Conservation (phyloP, 192 early-diverging fungal species). For the Coemansia sp. region DNA sequence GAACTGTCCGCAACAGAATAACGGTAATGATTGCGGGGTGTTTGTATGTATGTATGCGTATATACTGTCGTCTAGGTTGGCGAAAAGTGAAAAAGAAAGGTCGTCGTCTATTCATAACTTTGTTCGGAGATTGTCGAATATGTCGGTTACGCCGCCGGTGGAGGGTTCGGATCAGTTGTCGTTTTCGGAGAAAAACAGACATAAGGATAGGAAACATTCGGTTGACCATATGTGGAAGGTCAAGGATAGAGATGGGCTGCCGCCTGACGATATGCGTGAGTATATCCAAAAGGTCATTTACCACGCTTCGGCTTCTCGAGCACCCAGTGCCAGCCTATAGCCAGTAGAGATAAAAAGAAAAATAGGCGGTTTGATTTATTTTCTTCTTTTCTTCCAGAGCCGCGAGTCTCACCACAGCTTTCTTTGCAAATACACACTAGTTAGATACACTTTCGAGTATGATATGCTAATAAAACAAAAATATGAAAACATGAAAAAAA, state of each 20-base stretch:
- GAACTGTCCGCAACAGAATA: constrained; percentile 51
- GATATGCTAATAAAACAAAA: too few relatives aligned
- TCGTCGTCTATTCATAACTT: constrained; percentile 19
- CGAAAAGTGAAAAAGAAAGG: constrained; percentile 15
- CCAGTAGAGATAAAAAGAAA: too few relatives aligned
- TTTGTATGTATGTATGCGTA: constrained; percentile 53
- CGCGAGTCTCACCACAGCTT: too few relatives aligned
- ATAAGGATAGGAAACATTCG: constrained; percentile 4
- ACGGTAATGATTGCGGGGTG: constrained; percentile 50
- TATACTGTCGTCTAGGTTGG: constrained; percentile 31
- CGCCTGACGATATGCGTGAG: constrained; percentile 37
- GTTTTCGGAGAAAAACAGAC: constrained; percentile 22
- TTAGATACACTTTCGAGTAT: too few relatives aligned
- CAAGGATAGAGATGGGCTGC: constrained; percentile 45
- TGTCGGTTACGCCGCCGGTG: constrained; percentile 14
- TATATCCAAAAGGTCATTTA: constrained; percentile 42
- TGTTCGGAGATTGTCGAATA: constrained; percentile 21
- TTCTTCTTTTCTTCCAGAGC: too few relatives aligned
- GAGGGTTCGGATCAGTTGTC: constrained; percentile 15
- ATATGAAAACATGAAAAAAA: too few relatives aligned
- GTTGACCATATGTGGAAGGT: constrained; percentile 45
- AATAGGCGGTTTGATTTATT: too few relatives aligned
- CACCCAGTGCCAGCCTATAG: constrained; percentile 27
- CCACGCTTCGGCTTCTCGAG: constrained; percentile 15
- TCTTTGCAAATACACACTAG: too few relatives aligned